Evolutionary conservation across 1,139 yeast genomes (phyloP).

Genomic region (Taphrina populina): DNA sequence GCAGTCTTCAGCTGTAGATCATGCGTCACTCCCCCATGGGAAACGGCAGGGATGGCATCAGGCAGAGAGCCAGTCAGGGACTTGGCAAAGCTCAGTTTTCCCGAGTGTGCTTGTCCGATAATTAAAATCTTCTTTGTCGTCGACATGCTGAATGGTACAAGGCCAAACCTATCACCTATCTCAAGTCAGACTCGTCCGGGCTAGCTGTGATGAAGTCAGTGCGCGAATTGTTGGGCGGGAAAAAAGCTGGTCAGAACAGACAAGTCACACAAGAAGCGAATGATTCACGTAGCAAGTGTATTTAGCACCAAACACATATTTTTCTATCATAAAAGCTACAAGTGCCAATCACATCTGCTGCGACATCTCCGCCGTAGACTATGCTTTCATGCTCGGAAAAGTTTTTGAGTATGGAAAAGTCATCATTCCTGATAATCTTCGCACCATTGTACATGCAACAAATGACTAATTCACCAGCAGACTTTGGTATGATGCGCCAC

Average conservation of each 20-base stretch:
- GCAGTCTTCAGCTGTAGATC: slow-evolving; percentile 16
- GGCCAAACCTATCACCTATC: background rate
- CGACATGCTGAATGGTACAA: slow-evolving; percentile 1
- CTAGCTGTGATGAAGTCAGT: background rate
- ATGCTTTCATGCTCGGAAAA: slow-evolving; percentile 29
- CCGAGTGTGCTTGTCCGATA: slow-evolving; percentile 25
- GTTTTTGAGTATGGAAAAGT: slow-evolving; percentile 6
- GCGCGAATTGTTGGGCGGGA: background rate
- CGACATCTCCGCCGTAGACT: slow-evolving; percentile 34
- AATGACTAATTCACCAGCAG: slow-evolving; percentile 1
- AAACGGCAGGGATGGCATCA: background rate
- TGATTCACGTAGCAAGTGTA: too few species aligned
- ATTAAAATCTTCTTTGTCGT: slow-evolving; percentile 22
- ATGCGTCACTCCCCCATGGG: slow-evolving; percentile 37
- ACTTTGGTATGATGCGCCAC: slow-evolving; percentile 33
- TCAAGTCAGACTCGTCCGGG: background rate
- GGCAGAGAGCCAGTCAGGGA: slow-evolving; percentile 33
- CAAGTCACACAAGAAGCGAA: too few species aligned
- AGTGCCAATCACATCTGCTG: slow-evolving; percentile 8
- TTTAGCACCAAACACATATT: slow-evolving; percentile 31
- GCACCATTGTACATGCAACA: slow-evolving; percentile 36
- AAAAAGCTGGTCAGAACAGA: too few species aligned
- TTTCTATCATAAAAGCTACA: slow-evolving; percentile 34
- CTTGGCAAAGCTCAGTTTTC: slow-evolving; percentile 29
- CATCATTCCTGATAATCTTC: slow-evolving; percentile 22